Evolutionary conservation across 257 asterid genomes (phyloP).

Genomic region (Leptodermis oblonga): DNA sequence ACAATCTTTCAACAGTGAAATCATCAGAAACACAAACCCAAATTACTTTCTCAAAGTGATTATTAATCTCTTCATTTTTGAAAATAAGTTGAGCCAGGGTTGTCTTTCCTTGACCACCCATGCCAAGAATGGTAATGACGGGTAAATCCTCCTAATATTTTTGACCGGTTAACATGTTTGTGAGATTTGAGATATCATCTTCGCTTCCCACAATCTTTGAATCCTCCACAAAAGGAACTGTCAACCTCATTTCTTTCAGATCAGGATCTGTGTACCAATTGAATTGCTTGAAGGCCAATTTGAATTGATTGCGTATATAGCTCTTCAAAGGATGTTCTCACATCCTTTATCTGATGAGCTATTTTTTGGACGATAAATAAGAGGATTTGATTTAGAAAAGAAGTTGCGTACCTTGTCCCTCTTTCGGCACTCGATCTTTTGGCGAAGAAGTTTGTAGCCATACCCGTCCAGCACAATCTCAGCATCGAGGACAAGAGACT

Average conservation of each 20-base stretch:
- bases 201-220: too few species aligned
- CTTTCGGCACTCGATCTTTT: too few species aligned
- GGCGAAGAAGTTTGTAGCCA: too few species aligned
- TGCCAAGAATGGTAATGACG: slow-evolving; percentile 10
- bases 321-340: too few species aligned
- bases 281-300: not conserved
- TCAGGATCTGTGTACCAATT: not conserved
- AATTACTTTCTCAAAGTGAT: too few species aligned
- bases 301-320: not conserved
- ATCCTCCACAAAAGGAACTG: not conserved
- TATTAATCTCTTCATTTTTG: too few species aligned
- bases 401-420: too few species aligned
- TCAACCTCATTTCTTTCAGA: not conserved
- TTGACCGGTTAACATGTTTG: not conserved
- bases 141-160: not conserved
- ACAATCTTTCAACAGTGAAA: slow-evolving; percentile 1
- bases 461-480: not conserved
- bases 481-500: too few species aligned
- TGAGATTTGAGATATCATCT: not conserved
- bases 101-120: slow-evolving; percentile 24
- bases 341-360: too few species aligned
- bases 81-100: slow-evolving; percentile 11
- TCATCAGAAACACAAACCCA: slow-evolving; percentile 15
- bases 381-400: too few species aligned
- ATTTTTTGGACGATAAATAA: too few species aligned